Conservation (phyloP, 2,329 filamentous ascomycete genomes). For the Aspergillus sp. region DNA sequence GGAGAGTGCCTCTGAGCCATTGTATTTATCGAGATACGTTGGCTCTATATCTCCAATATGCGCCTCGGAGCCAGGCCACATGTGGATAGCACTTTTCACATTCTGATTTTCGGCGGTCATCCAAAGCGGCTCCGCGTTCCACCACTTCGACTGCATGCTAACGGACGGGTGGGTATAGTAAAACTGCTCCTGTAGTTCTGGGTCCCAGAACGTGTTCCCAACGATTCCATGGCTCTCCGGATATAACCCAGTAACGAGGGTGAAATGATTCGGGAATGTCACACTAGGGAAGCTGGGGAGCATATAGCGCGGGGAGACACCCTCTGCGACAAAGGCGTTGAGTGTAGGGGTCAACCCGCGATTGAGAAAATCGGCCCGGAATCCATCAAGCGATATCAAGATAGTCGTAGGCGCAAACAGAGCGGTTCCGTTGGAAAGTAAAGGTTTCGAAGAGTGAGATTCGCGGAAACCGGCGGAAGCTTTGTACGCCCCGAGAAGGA, state of each 20-base stretch:
- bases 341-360: slow-evolving; percentile 81
- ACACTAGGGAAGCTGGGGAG: slow-evolving; percentile 91
- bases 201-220: slow-evolving; percentile 94
- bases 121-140: slow-evolving; percentile 93
- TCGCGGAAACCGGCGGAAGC: slow-evolving; percentile 46
- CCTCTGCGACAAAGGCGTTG: slow-evolving; percentile 73
- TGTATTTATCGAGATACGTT: slow-evolving; percentile 80
- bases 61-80: slow-evolving; percentile 98
- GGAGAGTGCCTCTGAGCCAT: slow-evolving; percentile 70
- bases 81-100: slow-evolving; percentile 80
- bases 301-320: slow-evolving; percentile 91
- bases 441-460: slow-evolving; percentile 21
- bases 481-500: slow-evolving; percentile 58
- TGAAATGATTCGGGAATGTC: slow-evolving; percentile 96
- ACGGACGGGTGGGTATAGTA: slow-evolving; percentile 75
- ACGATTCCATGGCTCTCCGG: slow-evolving; percentile 92
- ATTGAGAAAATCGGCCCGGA: slow-evolving; percentile 88
- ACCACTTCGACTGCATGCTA: slow-evolving; percentile 87
- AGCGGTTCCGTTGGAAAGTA: slow-evolving; percentile 76
- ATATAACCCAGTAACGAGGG: slow-evolving; percentile 85
- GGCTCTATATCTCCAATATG: slow-evolving; percentile 74
- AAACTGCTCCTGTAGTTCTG: slow-evolving; percentile 72
- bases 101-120: slow-evolving; percentile 83
- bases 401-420: slow-evolving; percentile 90
- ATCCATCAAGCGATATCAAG: slow-evolving; percentile 90